phyloP scores from a whole-genome alignment of 2,329 filamentous ascomycete species.

The Fusarium annulatum region DNA sequence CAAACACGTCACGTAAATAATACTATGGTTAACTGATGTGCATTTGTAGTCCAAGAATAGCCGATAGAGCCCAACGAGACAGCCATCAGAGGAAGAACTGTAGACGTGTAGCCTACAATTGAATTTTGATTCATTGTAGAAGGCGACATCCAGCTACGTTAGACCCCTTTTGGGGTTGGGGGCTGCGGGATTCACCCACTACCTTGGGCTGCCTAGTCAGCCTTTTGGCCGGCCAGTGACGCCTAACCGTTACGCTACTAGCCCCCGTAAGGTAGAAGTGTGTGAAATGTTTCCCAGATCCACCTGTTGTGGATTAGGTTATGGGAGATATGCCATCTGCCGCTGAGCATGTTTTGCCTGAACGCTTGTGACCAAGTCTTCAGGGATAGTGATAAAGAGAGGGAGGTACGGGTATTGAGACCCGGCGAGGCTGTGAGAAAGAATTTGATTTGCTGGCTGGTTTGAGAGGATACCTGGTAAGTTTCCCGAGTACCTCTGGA shows the following conservation, averaged over 20 bases:
- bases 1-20: background rate
- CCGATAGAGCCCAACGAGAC: background rate
- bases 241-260: too few relatives aligned
- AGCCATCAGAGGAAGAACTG: rapidly evolving
- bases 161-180: too few relatives aligned
- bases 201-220: too few relatives aligned
- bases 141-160: background rate
- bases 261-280: background rate
- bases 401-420: background rate
- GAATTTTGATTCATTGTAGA: background rate
- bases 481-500: too few relatives aligned
- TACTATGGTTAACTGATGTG: background rate
- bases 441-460: too few relatives aligned
- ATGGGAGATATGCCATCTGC: background rate
- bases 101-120: background rate
- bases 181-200: too few relatives aligned
- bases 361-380: too few relatives aligned
- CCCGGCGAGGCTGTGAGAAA: too few relatives aligned
- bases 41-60: background rate
- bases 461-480: background rate
- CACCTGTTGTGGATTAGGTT: background rate
- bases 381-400: background rate
- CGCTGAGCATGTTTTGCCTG: background rate
- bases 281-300: rapidly evolving
- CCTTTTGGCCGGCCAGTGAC: too few relatives aligned